Base-by-base conservation (phyloP, 768 basidiomycete genomes). In the Cystobasidium ongulense region DNA sequence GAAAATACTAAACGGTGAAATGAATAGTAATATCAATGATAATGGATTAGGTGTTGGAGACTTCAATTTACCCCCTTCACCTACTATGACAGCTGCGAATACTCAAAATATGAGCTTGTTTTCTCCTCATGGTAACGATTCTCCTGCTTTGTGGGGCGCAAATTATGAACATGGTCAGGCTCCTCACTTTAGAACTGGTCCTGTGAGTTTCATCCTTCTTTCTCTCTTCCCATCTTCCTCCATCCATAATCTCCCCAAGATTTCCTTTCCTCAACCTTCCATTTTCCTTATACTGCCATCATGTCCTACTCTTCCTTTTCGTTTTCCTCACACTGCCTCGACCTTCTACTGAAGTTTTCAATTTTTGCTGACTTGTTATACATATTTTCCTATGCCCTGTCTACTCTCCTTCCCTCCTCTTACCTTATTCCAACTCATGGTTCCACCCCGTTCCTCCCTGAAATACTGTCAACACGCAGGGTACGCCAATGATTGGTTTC, bases 61-160 rank as follows among this genome's bases (percentile, higher is more conserved):
- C 23, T 64, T 64, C 23, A 64, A 64, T 36, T 46, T 64, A 38
- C 63, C 63, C 31, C 31, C 66, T 31, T 68, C 66, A 11, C 66
- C 66, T 68, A 64, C 63, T 64, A 46, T 39, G 36, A 25, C 31
- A n/a, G 59, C 31, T 61, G 43, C 63, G 10, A 64, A 39, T 39
- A 29, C 63, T 64, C 63, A 59, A 29, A 59, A 59, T 29, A 11
- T 35, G 33, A 59, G 29, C 29, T 21, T 59, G 13, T 59, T 59
- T 27, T 59, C 57, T 4, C 57, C 57, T 5, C 25, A 59, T 59
- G 57, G 25, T 3, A 59, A 59, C 29, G 57, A 59, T 35, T 59
- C 57, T 11, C 57, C 57, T 59, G 57, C 23, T 29, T 27, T 59
- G 27, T 59, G 57, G 57, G 21, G 57, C 4, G 25, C 57, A 7